These are phyloP conservation scores for Lagenidium giganteum DNA, from an alignment of 352 stramenopile species.

Conservation along the genomic window DNA sequence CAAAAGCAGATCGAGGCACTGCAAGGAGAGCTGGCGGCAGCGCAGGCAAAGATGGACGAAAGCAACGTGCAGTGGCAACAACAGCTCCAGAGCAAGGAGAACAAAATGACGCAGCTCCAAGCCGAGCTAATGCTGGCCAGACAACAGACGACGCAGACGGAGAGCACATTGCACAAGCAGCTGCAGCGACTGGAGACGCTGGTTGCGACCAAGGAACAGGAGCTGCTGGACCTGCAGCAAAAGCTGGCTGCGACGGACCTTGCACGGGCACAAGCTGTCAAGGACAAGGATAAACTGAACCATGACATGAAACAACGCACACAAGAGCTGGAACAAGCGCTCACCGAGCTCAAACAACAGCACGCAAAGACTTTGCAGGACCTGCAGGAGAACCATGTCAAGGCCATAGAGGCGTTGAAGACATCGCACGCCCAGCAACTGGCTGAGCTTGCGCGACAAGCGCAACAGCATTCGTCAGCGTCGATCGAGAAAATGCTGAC, in stretches of 20 bases:
- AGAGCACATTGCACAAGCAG: slow-evolving; percentile 11
- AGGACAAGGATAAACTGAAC: slow-evolving; percentile 14
- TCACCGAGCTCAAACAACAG: slow-evolving; percentile 10
- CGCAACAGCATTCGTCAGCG: slow-evolving; percentile 12
- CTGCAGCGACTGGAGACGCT: slow-evolving; percentile 17
- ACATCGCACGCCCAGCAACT: background rate
- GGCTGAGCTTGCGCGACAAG: slow-evolving; percentile 1
- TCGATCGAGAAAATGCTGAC: slow-evolving; percentile 19
- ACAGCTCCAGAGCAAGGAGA: slow-evolving; percentile 29
- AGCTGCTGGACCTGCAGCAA: slow-evolving; percentile 9
- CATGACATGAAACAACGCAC: slow-evolving; percentile 6
- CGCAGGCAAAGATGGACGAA: slow-evolving; percentile 30
- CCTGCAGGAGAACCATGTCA: slow-evolving; percentile 12
- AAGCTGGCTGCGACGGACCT: slow-evolving; percentile 14
- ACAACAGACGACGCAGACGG: slow-evolving; percentile 20
- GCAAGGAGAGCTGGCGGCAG: slow-evolving; percentile 39
- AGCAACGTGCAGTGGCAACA: slow-evolving; percentile 24
- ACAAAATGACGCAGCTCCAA: slow-evolving; percentile 29
- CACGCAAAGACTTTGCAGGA: slow-evolving; percentile 20
- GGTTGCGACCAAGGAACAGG: slow-evolving; percentile 10
- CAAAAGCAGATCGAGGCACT: slow-evolving; percentile 39
- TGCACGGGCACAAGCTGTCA: slow-evolving; percentile 6
- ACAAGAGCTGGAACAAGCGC: slow-evolving; percentile 1
- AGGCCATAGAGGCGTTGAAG: slow-evolving; percentile 14
- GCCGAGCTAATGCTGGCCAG: slow-evolving; percentile 19